Conservation (phyloP, 129 eudicot genomes). For the Pulicaria dysenterica region DNA sequence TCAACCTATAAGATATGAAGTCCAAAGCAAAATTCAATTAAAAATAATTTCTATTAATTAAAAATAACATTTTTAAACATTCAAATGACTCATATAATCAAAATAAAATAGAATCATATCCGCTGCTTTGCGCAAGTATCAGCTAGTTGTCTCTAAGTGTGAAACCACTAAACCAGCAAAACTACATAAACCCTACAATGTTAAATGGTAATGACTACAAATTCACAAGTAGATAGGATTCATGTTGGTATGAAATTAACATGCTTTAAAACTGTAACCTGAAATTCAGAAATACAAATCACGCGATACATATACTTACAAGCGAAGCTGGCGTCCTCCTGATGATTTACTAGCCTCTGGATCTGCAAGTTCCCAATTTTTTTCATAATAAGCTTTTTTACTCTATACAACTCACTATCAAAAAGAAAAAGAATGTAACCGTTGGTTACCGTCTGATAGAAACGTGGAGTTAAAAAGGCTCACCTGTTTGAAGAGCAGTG, state of each 20-base stretch:
- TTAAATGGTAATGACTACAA: slow-evolving; percentile 6
- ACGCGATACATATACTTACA: slow-evolving; percentile 57
- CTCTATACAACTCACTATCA: slow-evolving; percentile 2
- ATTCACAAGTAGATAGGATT: neutral
- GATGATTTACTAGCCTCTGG: slow-evolving; percentile 79
- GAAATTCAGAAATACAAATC: neutral
- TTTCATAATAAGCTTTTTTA: neutral
- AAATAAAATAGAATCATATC: too few relatives aligned
- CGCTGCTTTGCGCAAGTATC: too few relatives aligned
- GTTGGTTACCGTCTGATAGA: neutral
- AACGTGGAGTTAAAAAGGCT: slow-evolving; percentile 7
- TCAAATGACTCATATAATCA: too few relatives aligned
- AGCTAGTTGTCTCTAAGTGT: slow-evolving; percentile 1
- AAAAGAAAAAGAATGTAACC: neutral
- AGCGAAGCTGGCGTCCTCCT: slow-evolving; percentile 89
- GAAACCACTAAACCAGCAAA: slow-evolving; percentile 1
- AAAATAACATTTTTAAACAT: too few relatives aligned
- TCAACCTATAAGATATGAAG: too few relatives aligned
- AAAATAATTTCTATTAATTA: too few relatives aligned
- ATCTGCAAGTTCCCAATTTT: slow-evolving; percentile 49
- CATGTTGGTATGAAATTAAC: slow-evolving; percentile 18
- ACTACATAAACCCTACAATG: neutral
- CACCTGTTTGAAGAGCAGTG: slow-evolving; percentile 99
- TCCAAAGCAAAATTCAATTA: too few relatives aligned
- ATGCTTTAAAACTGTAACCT: neutral